Percentiles rank a stretch among this genome's conserved stretches.
Conservation (phyloP, 805 yeast species). For the Saccharomycopsis sp. region DNA sequence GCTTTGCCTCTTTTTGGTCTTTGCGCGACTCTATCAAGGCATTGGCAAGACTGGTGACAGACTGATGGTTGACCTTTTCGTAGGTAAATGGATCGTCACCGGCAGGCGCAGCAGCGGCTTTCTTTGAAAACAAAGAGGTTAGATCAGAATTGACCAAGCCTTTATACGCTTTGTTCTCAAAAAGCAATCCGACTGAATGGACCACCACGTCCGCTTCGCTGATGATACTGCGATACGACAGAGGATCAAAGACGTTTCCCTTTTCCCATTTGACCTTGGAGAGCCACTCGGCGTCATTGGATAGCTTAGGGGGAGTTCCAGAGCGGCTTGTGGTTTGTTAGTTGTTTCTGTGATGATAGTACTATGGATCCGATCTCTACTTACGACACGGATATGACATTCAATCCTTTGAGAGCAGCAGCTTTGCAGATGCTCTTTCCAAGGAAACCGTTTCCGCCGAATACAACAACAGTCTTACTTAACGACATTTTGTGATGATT, state of each 20-base stretch:
- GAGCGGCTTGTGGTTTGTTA: slow-evolving; percentile 33
- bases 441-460: slow-evolving; percentile 86
- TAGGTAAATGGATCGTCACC: slow-evolving; percentile 34
- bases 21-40: slow-evolving; percentile 17
- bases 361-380: slow-evolving; percentile 17
- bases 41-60: slow-evolving; percentile 10
- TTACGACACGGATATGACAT: slow-evolving; percentile 59
- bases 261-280: slow-evolving; percentile 54
- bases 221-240: slow-evolving; percentile 44
- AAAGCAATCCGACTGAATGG: slow-evolving; percentile 72
- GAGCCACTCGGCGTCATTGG: slow-evolving; percentile 38
- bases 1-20: slow-evolving; percentile 14
- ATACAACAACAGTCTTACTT: slow-evolving; percentile 32
- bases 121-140: slow-evolving; percentile 23
- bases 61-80: slow-evolving; percentile 41
- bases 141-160: slow-evolving; percentile 24
- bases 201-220: slow-evolving; percentile 58
- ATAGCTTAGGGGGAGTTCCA: slow-evolving; percentile 43
- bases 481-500: not conserved
- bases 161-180: slow-evolving; percentile 69
- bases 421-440: slow-evolving; percentile 65
- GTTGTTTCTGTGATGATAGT: not conserved
- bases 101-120: slow-evolving; percentile 57
- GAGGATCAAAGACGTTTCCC: slow-evolving; percentile 64
- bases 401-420: slow-evolving; percentile 54